phyloP scores from a whole-genome alignment of 2,329 filamentous ascomycete genomes.

The Emergomyces africanus region DNA sequence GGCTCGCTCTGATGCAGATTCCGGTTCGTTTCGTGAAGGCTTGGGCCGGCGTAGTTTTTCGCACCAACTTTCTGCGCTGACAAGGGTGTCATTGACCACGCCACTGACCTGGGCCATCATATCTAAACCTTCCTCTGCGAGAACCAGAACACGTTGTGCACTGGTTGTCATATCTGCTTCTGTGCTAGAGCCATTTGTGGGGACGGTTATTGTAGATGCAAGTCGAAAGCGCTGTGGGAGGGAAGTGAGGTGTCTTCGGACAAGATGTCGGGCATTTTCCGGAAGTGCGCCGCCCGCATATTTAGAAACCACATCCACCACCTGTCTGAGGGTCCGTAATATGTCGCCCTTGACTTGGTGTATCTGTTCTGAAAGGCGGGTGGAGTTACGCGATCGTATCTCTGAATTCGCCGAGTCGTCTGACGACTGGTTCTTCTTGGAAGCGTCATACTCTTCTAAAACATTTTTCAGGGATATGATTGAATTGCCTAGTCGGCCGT shows the following conservation, averaged over 20 bases:
- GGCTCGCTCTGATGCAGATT: neutral
- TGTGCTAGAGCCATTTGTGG: slow-evolving; percentile 20
- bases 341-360: slow-evolving; percentile 56
- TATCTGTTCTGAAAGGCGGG: slow-evolving; percentile 45
- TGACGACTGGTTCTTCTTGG: slow-evolving; percentile 11
- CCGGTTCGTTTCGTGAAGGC: slow-evolving; percentile 2
- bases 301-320: slow-evolving; percentile 72
- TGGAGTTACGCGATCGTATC: slow-evolving; percentile 18
- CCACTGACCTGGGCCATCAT: slow-evolving; percentile 88
- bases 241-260: slow-evolving; percentile 70
- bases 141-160: slow-evolving; percentile 66
- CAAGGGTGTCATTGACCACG: slow-evolving; percentile 77
- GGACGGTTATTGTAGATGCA: slow-evolving; percentile 43
- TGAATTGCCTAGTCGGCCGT: slow-evolving; percentile 63
- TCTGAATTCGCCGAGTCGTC: slow-evolving; percentile 13
- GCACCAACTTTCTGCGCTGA: slow-evolving; percentile 86
- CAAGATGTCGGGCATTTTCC: slow-evolving; percentile 72
- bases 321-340: slow-evolving; percentile 65
- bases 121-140: slow-evolving; percentile 81
- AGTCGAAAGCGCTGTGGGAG: slow-evolving; percentile 72
- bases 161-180: slow-evolving; percentile 37
- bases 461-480: slow-evolving; percentile 62
- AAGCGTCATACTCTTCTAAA: slow-evolving; percentile 65
- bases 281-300: slow-evolving; percentile 87
- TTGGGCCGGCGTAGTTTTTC: slow-evolving; percentile 53